Percentiles rank a stretch among this genome's conserved stretches.
Conservation (phyloP, 345 rosid genomes). For the Ceriops zippeliana region DNA sequence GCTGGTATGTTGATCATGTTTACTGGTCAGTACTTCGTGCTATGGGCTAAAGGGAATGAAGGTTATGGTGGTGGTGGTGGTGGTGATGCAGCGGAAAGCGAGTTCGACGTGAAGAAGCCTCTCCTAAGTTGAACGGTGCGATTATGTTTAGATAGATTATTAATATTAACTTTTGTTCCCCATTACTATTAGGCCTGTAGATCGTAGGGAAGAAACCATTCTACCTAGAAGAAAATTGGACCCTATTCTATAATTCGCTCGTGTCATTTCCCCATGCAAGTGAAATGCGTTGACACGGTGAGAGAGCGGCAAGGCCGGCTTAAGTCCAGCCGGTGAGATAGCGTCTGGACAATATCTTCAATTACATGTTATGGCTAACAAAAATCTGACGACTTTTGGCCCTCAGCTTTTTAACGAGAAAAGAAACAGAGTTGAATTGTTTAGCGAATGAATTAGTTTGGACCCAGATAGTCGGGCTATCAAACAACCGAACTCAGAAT, state of each 20-base stretch:
- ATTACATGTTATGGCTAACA: too few relatives aligned
- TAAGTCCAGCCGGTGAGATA: too few relatives aligned
- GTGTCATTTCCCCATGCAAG: not conserved
- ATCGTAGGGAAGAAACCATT: not conserved
- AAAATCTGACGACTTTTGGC: too few relatives aligned
- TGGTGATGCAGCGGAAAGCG: slow-evolving; percentile 34
- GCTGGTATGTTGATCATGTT: slow-evolving; percentile 87
- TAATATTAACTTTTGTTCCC: not conserved
- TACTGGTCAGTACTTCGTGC: slow-evolving; percentile 66
- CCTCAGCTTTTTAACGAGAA: too few relatives aligned
- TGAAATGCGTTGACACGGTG: not conserved
- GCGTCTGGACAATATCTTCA: too few relatives aligned
- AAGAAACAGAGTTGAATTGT: too few relatives aligned
- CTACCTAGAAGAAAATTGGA: not conserved
- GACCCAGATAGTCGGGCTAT: too few relatives aligned
- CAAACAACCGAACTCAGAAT: too few relatives aligned
- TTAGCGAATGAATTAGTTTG: too few relatives aligned
- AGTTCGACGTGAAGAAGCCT: slow-evolving; percentile 59
- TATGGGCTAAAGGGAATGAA: slow-evolving; percentile 95
- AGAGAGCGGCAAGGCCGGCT: too few relatives aligned
- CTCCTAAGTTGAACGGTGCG: slow-evolving; percentile 43
- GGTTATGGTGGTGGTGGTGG: slow-evolving; percentile 17
- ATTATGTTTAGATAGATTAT: not conserved
- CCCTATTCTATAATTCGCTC: not conserved
- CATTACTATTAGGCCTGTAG: not conserved